These are phyloP conservation scores for Euclidium syriacum DNA, from an alignment of 345 rosid species.

Conservation along the genomic window DNA sequence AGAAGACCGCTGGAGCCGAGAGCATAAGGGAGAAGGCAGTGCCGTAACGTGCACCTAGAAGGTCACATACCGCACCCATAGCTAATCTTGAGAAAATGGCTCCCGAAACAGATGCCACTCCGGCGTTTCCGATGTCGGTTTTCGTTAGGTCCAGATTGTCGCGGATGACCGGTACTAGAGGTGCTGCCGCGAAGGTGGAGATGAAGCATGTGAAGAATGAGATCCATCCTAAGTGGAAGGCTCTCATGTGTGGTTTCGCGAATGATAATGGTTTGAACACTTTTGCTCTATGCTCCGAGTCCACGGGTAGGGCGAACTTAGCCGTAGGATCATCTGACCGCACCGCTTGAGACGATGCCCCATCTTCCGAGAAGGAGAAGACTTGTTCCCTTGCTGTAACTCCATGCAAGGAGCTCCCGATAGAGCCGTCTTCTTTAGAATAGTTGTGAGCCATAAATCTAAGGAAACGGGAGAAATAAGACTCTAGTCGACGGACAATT, in stretches of 20 bases:
- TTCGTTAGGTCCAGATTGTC: constrained; percentile 73
- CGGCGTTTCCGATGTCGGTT: constrained; percentile 68
- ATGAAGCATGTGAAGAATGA: constrained; percentile 87
- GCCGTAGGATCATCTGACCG: constrained; percentile 34
- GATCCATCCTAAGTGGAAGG: constrained; percentile 83
- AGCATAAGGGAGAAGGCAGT: constrained; percentile 72
- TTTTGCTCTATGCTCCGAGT: constrained; percentile 80
- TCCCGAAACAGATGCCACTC: constrained; percentile 81
- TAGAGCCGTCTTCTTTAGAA: constrained; percentile 28
- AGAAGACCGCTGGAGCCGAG: constrained; percentile 72
- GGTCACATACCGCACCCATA: constrained; percentile 82
- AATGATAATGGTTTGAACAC: constrained; percentile 58
- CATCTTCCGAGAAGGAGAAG: constrained; percentile 40
- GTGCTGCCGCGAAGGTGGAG: constrained; percentile 87
- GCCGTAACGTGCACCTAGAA: constrained; percentile 69
- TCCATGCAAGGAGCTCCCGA: constrained; percentile 65
- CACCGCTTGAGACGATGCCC: constrained; percentile 2
- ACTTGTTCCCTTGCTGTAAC: constrained; percentile 55
- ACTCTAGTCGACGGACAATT: background rate
- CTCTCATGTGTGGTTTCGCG: constrained; percentile 80
- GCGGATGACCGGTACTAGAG: constrained; percentile 69
- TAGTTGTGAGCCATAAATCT: constrained; percentile 32
- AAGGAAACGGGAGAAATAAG: constrained; percentile 3
- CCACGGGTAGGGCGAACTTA: constrained; percentile 62
- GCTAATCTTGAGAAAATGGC: constrained; percentile 76